These are phyloP conservation scores for Protomyces gravidus DNA, from an alignment of 1,139 yeast genomes.

Conservation along the genomic window DNA sequence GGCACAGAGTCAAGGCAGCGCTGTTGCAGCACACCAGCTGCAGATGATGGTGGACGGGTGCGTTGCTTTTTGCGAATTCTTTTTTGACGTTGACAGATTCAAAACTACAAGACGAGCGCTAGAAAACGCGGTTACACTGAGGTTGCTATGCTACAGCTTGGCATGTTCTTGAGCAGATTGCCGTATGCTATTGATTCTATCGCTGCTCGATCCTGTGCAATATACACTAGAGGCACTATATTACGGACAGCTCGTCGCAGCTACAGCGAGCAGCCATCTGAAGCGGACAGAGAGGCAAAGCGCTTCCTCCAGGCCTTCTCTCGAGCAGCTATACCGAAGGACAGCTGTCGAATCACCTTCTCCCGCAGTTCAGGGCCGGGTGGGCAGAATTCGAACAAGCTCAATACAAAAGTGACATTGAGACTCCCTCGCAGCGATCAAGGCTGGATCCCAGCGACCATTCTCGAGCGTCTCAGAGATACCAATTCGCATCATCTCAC, in stretches of 20 bases:
- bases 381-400: constrained; percentile 29
- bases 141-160: neutral
- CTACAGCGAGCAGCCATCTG: neutral
- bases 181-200: no score
- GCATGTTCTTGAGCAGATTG: no score
- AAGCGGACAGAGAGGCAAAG: neutral
- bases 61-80: no score
- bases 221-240: no score
- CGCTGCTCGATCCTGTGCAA: no score
- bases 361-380: constrained; percentile 25
- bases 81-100: no score
- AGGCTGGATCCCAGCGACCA: constrained; percentile 16
- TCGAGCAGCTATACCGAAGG: constrained; percentile 9
- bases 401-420: constrained; percentile 28
- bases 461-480: neutral
- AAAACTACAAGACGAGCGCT: no score
- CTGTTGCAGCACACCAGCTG: neutral
- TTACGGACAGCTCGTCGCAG: no score
- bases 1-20: neutral
- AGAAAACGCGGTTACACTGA: no score
- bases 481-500: constrained; percentile 13
- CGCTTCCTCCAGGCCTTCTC: constrained; percentile 7
- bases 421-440: constrained; percentile 9
- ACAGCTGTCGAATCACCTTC: constrained; percentile 10
- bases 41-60: neutral